Percentiles rank a stretch among this genome's conserved stretches.
Conservation (phyloP, 2,329 filamentous ascomycete genomes). For the Fusarium sp. region DNA sequence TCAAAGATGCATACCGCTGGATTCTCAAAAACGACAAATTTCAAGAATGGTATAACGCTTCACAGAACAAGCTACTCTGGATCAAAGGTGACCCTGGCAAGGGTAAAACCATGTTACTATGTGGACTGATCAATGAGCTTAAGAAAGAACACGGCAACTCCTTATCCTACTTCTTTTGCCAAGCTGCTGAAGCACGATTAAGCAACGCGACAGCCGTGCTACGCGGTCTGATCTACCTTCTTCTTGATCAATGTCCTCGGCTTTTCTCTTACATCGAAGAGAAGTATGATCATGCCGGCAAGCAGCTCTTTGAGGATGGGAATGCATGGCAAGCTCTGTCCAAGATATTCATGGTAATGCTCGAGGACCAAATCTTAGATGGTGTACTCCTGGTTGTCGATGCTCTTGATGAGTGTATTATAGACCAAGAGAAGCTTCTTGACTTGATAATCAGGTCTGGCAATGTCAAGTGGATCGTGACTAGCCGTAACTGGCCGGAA, state of each 20-base stretch:
- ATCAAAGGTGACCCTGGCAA: background rate
- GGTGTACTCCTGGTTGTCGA: accelerated
- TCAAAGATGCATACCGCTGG: background rate
- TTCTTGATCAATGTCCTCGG: accelerated
- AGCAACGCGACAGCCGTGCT: background rate
- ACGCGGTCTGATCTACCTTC: background rate
- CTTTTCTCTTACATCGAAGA: accelerated
- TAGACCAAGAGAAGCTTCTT: accelerated
- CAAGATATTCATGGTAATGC: accelerated
- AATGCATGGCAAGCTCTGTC: background rate
- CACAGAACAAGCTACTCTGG: accelerated
- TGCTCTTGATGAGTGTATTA: accelerated
- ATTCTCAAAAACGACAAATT: background rate
- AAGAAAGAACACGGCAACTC: accelerated
- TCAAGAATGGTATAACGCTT: background rate
- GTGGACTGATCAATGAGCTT: background rate
- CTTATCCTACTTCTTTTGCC: background rate
- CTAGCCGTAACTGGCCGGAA: background rate
- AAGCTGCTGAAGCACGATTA: accelerated
- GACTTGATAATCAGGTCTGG: accelerated
- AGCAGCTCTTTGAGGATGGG: background rate
- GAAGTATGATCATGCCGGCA: accelerated
- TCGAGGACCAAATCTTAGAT: accelerated
- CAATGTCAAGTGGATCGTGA: background rate
- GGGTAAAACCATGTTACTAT: background rate